Evolutionary conservation across 768 basidiomycete species (phyloP), one percentile per base, ranked within the genome.

Genomic region (Hypholoma fasciculare): DNA sequence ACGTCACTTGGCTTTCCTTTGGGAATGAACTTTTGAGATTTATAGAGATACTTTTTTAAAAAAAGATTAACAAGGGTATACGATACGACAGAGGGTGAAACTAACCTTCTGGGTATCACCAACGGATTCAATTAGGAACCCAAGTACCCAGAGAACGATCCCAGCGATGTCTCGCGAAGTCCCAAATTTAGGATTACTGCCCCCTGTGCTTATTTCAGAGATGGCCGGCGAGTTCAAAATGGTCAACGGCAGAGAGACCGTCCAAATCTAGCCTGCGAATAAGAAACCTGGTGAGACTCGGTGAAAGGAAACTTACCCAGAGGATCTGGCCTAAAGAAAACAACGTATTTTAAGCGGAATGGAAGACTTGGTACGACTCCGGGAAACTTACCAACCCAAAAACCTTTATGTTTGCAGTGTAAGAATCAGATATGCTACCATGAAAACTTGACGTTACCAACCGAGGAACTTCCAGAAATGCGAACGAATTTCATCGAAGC

Each of bases 141-240:
- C 89, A 8, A 88, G 38, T 2, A 71, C 74, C 79, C 86, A 89
- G 0, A 89, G 58, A 37, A 88, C 74, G 34, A 88, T 73, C 0
- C 88, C 88, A 8, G 78, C 80, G 48, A 89, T 83, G 64, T 91
- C 88, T 37, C 81, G 71, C 3, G 79, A 78, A 0, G 84, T 86
- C 1, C 88, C 87, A 67, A 87, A 88, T 0, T 71, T 49, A 5
- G 85, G 84, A 61, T 82, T 78, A n/a, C 75, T 78, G 1, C 82
- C 81, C 2, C 76, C 75, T 11, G 63, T 62, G 2, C 38, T 46
- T 6, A 71, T 68, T 59, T 83, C 82, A 7, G 85, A 85, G 16
- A 88, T 78, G 6, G 80, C 81, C 3, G 86, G 87, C 3, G 89
- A 89, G 65, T 89, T 89, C 43, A 89, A 74, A 60, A 88, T 84